A percentile compares a stretch with the other conserved stretches of the same genome.
These are phyloP conservation scores for Corylus americana DNA, from an alignment of 306 rosid genomes.

Conservation along the genomic window DNA sequence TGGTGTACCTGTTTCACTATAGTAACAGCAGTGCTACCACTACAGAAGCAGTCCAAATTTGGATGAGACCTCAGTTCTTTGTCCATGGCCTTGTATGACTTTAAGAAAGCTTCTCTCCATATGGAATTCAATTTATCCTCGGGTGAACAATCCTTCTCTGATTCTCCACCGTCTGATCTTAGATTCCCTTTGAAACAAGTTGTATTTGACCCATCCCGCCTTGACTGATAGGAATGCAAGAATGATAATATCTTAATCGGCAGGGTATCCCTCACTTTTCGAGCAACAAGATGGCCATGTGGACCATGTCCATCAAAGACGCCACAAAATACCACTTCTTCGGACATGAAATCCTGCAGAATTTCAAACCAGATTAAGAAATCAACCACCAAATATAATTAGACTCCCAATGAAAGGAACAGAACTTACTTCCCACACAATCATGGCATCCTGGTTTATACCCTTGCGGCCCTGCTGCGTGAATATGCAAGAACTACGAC, in stretches of 20 bases:
- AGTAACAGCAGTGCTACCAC: constrained; percentile 93
- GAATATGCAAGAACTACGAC: constrained; percentile 73
- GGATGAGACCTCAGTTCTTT: constrained; percentile 91
- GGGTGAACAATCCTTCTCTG: constrained; percentile 55
- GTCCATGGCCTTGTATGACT: constrained; percentile 90
- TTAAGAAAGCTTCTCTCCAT: constrained; percentile 91
- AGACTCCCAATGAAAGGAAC: constrained; percentile 11
- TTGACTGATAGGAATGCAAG: constrained; percentile 64
- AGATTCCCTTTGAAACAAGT: constrained; percentile 54
- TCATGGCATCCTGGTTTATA: constrained; percentile 95
- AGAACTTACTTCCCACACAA: constrained; percentile 95
- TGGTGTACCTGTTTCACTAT: constrained; percentile 78
- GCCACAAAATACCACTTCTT: constrained; percentile 84
- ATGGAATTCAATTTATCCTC: constrained; percentile 56
- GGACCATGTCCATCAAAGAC: constrained; percentile 99
- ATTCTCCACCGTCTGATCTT: constrained; percentile 47
- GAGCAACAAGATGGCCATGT: constrained; percentile 89
- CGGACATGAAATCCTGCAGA: constrained; percentile 80
- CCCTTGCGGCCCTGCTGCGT: constrained; percentile 97
- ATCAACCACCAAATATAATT: constrained; percentile 21
- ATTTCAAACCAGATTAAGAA: constrained; percentile 28
- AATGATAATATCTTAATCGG: constrained; percentile 72
- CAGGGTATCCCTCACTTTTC: constrained; percentile 82
- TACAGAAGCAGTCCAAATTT: constrained; percentile 89
- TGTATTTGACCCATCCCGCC: constrained; percentile 47